phyloP scores from a whole-genome alignment of 2,329 filamentous ascomycete genomes.

The Neoascochyta sp. region DNA sequence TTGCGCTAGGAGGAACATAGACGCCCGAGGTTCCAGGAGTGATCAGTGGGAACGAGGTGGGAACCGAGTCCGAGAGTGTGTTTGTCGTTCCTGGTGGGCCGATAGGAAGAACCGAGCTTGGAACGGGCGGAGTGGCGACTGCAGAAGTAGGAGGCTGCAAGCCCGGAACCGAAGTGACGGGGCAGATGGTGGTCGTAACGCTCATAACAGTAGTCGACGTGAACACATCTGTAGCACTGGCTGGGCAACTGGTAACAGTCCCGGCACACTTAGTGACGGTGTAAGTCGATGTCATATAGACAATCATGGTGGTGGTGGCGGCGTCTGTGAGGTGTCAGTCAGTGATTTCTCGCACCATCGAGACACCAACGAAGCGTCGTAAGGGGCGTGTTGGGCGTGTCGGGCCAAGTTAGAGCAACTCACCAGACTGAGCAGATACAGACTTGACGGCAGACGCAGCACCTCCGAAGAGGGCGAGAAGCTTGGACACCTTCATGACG shows the following conservation, averaged over 20 bases:
- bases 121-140: conserved; percentile 4
- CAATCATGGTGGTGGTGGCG: conserved; percentile 35
- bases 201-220: conserved; percentile 39
- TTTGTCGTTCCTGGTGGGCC: conserved; percentile 2
- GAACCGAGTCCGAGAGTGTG: conserved; percentile 8
- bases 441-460: conserved; percentile 17
- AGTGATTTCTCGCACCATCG: too few relatives aligned
- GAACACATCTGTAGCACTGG: conserved; percentile 31
- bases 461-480: conserved; percentile 23
- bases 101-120: conserved; percentile 7
- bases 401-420: too few relatives aligned
- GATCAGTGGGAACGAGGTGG: conserved; percentile 5
- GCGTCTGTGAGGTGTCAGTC: conserved; percentile 6
- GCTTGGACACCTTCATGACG: conserved; percentile 27
- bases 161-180: conserved; percentile 18
- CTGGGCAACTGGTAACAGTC: conserved; percentile 35
- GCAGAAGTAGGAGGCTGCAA: conserved; percentile 7
- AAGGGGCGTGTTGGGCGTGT: too few relatives aligned
- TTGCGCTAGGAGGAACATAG: conserved; percentile 5
- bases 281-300: conserved; percentile 39
- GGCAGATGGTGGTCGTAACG: conserved; percentile 44
- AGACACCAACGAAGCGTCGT: too few relatives aligned
- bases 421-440: conserved; percentile 19
- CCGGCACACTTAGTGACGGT: conserved; percentile 42
- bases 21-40: conserved; percentile 2